Base-by-base conservation (phyloP, 805 yeast species). In the Candida peoriensis region DNA sequence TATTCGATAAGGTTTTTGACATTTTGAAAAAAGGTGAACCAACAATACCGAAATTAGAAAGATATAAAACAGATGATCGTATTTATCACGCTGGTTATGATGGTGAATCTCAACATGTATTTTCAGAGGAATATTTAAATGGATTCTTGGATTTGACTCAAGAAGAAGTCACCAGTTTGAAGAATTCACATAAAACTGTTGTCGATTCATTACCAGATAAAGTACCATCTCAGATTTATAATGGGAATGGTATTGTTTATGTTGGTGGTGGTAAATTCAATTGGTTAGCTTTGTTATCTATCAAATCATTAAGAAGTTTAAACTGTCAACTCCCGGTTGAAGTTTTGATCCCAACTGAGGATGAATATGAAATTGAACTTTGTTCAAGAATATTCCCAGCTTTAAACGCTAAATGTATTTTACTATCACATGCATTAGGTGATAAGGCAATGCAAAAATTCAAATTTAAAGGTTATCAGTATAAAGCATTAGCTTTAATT, bases 291-390 rank as follows among this genome's bases (percentile, higher is more conserved):
- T 49, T 76, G 24, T 52, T 75, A 13, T 70, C 74, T 2, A 65
- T 72, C 36, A 68, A 66, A 36, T 57, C 71, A 14, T 54, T 76
- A 34, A 55, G 83, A 42, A 62, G 68, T 8, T 41, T 66, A 13
- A 81, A 79, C 1, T 60, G 38, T 62, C 68, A 49, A 59, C 65
- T 32, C 65, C 93, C 94, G 0, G 76, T 83, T 10, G 94, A 83
- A 62, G 78, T 83, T 8, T 64, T 81, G 38, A 70, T 83, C 44
- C 87, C 88, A 5, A 66, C 73, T 30, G 60, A 64, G 22, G 72
- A 70, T 9, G 93, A 83, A 52, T 83, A 76, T 54, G 93, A 83
- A 55, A 60, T 73, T 29, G 80, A 78, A 37, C 61, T 76, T 22
- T 82, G 90, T 56, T 73, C 71, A 20, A 58, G 62, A n/a, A 60